Evolutionary conservation across 495 filamentous ascomycete species (phyloP), one percentile per base, ranked within the genome.

Genomic region (Podospora tetraspora): DNA sequence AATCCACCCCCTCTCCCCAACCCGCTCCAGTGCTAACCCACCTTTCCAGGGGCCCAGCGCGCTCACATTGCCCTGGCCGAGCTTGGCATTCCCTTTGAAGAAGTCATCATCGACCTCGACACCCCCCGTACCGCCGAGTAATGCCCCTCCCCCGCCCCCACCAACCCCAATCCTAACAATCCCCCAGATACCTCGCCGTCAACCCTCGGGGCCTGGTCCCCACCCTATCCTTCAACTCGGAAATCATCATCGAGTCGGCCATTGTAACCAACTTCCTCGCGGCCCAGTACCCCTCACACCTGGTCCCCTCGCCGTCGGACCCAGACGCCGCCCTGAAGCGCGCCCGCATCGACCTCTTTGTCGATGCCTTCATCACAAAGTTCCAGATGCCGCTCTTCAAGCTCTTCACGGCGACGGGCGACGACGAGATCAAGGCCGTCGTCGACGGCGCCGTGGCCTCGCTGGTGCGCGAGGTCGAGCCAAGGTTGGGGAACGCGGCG

Each of bases 131-230:
- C 91, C 62, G 81, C 86, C n/a, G 93, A 91, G 84, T 96, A 10
- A 9, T 25, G 29, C 9, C 29, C 29, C 29, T 10, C 29, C 29
- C 29, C 29, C 29, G 7, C 29, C 29, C 29, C 29, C 29, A 34
- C 32, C 32, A 34, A 2, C 11, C 2, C 32, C 32, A 2, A 12
- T 10, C 9, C 32, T 34, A 34, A 34, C 32, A 34, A 10, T 0
- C 32, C 32, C 11, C 32, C 32, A 34, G 32, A 34, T 43, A 96
- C 77, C 85, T 96, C 4, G 83, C 91, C 61, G 81, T 97, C 75
- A 97, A 96, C 80, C 93, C 92, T 73, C 88, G 91, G 59, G 93
- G 93, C 29, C 85, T 93, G 19, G 92, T 97, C 56, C 93, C 93
- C 27, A 80, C 85, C 1, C 72, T 96, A 24, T 86, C 85, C 34